phyloP scores from a whole-genome alignment of 164 flowering plant species.

The Echeveria elegans region DNA sequence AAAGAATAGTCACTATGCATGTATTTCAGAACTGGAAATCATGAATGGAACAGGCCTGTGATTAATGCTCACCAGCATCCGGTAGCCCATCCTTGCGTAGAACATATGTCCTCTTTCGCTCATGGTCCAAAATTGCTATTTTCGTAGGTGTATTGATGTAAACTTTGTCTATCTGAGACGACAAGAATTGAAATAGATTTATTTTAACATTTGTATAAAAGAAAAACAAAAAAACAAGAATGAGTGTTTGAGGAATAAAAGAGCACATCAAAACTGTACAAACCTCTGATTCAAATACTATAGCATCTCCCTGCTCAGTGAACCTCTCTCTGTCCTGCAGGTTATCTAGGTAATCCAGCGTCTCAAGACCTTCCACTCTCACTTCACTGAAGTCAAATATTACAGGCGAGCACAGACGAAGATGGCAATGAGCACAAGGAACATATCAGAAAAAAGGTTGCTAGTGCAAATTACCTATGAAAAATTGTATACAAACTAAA shows the following conservation, averaged over 20 bases:
- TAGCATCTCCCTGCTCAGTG: constrained; percentile 25
- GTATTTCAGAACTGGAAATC: neutral
- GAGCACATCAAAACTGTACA: neutral
- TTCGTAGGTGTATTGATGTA: constrained; percentile 13
- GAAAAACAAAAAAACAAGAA: neutral
- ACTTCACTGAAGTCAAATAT: constrained; percentile 11
- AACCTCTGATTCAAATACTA: constrained; percentile 17
- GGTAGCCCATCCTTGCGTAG: constrained; percentile 13
- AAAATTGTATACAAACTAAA: neutral
- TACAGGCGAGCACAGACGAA: neutral
- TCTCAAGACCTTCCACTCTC: constrained; percentile 13
- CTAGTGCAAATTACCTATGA: neutral
- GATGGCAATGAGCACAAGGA: neutral
- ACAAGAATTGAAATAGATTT: neutral
- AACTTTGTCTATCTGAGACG: constrained; percentile 10
- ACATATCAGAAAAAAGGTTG: neutral
- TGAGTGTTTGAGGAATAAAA: neutral
- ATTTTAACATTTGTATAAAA: too few relatives aligned
- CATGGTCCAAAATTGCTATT: constrained; percentile 15
- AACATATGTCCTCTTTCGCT: constrained; percentile 13
- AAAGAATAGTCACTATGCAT: neutral
- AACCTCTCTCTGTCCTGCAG: constrained; percentile 13
- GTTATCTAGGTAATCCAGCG: constrained; percentile 13
- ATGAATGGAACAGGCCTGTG: neutral
- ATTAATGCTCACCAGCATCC: constrained; percentile 12